Conservation (phyloP, 2,329 filamentous ascomycete species). For the Exophiala sideris region DNA sequence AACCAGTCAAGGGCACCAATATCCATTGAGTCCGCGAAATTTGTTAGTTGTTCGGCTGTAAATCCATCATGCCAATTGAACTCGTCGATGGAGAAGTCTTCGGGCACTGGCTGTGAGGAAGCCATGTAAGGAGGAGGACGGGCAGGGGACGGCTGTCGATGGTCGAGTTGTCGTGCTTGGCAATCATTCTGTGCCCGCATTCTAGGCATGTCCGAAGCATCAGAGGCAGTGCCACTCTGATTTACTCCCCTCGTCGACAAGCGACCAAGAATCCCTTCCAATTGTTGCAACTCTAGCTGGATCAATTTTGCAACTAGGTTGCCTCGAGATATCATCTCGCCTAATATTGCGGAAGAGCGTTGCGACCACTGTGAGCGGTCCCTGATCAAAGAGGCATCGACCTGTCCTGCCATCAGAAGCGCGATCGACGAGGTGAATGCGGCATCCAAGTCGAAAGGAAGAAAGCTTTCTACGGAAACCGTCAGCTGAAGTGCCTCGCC, state of each 20-base stretch:
- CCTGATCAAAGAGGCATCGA: slow-evolving; percentile 38
- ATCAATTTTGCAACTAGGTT: slow-evolving; percentile 47
- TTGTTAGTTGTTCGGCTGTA: slow-evolving; percentile 22
- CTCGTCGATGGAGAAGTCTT: slow-evolving; percentile 13
- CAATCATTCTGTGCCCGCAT: background rate
- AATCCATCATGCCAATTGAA: slow-evolving; percentile 19
- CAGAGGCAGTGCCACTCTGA: background rate
- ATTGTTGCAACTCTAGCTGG: slow-evolving; percentile 45
- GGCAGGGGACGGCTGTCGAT: background rate
- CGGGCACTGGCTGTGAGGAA: slow-evolving; percentile 1
- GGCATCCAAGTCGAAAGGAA: slow-evolving; percentile 49
- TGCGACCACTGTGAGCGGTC: slow-evolving; percentile 39
- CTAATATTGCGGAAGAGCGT: slow-evolving; percentile 44
- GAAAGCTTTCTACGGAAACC: slow-evolving; percentile 42
- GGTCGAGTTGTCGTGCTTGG: background rate
- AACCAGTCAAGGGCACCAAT: slow-evolving; percentile 20
- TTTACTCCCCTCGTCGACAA: slow-evolving; percentile 21
- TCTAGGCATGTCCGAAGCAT: background rate
- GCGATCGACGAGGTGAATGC: slow-evolving; percentile 45
- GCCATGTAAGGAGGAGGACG: slow-evolving; percentile 7
- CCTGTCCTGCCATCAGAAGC: slow-evolving; percentile 37
- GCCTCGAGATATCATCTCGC: slow-evolving; percentile 47
- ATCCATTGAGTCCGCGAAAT: slow-evolving; percentile 26
- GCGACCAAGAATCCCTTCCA: slow-evolving; percentile 40
- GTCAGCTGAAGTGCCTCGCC: slow-evolving; percentile 3